These are phyloP conservation scores for Evernia prunastri DNA, from an alignment of 495 filamentous ascomycete genomes.

Conservation along the genomic window DNA sequence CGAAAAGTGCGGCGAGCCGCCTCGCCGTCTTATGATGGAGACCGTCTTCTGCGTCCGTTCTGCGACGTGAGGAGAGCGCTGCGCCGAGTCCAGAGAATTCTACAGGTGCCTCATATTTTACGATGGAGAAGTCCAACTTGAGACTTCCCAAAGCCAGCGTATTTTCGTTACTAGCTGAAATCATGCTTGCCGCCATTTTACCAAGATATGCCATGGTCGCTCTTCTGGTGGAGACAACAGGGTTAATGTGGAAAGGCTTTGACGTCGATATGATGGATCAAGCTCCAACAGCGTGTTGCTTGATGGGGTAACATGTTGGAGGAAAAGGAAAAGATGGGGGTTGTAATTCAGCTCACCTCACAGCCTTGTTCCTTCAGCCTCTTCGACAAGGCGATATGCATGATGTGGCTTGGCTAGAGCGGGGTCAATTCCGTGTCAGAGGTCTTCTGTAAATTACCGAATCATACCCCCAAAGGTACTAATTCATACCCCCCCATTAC, in stretches of 20 bases:
- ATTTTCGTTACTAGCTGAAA: constrained; percentile 18
- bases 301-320: background rate
- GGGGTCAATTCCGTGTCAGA: too few species aligned
- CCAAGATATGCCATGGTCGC: constrained; percentile 14
- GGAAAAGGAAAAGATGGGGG: background rate
- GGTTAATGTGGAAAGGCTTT: background rate
- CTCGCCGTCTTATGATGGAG: constrained; percentile 27
- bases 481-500: too few species aligned
- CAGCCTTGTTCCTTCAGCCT: background rate
- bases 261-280: background rate
- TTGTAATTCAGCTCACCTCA: background rate
- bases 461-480: too few species aligned
- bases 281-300: too few species aligned
- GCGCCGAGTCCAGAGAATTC: constrained; percentile 29
- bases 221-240: background rate
- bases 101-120: constrained; percentile 28
- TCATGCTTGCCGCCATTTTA: constrained; percentile 12
- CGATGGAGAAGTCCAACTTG: constrained; percentile 32
- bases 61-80: constrained; percentile 23
- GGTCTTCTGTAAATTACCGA: too few species aligned
- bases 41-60: constrained; percentile 29
- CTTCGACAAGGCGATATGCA: background rate
- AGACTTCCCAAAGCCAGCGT: constrained; percentile 26
- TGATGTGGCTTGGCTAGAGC: background rate
- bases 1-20: constrained; percentile 32